These are phyloP conservation scores for Lactarius pseudohatsudake DNA, from an alignment of 768 basidiomycete species.

Conservation along the genomic window DNA sequence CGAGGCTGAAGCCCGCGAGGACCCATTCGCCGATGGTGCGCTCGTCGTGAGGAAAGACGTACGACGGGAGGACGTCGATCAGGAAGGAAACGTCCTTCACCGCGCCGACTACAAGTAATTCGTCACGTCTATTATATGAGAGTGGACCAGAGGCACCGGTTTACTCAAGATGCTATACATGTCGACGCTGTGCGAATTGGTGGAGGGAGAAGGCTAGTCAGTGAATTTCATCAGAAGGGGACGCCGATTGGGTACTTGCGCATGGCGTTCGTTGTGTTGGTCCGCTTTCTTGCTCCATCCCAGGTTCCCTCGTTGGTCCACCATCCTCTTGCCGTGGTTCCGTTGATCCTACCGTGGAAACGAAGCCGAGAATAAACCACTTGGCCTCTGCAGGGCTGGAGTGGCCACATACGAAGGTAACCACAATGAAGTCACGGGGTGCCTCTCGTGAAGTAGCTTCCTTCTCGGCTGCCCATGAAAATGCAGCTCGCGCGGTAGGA, in stretches of 20 bases:
- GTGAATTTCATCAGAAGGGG: neutral
- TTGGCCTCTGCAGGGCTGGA: neutral
- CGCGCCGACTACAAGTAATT: constrained; percentile 50
- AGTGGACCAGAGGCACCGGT: constrained; percentile 14
- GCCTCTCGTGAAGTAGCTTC: constrained; percentile 23
- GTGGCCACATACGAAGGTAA: constrained; percentile 43
- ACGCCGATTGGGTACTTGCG: constrained; percentile 35
- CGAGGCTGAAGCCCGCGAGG: constrained; percentile 74
- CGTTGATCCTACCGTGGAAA: constrained; percentile 45
- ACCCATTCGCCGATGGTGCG: constrained; percentile 65
- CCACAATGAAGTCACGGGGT: constrained; percentile 45
- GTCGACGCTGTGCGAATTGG: constrained; percentile 37
- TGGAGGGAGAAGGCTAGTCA: constrained; percentile 23
- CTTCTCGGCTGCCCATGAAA: constrained; percentile 34
- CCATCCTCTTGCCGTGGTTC: constrained; percentile 49
- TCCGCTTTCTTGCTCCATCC: constrained; percentile 38
- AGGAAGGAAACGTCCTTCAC: constrained; percentile 75
- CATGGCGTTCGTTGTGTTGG: constrained; percentile 44
- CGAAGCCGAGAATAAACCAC: neutral
- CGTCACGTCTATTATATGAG: neutral
- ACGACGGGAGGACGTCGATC: constrained; percentile 75
- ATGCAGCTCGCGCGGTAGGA: constrained; percentile 37
- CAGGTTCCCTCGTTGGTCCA: constrained; percentile 41
- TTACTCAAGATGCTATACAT: constrained; percentile 50
- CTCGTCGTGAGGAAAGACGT: constrained; percentile 69